These are phyloP conservation scores for Omphalotus olearius DNA, from an alignment of 1,284 basidiomycete genomes.

Conservation along the genomic window DNA sequence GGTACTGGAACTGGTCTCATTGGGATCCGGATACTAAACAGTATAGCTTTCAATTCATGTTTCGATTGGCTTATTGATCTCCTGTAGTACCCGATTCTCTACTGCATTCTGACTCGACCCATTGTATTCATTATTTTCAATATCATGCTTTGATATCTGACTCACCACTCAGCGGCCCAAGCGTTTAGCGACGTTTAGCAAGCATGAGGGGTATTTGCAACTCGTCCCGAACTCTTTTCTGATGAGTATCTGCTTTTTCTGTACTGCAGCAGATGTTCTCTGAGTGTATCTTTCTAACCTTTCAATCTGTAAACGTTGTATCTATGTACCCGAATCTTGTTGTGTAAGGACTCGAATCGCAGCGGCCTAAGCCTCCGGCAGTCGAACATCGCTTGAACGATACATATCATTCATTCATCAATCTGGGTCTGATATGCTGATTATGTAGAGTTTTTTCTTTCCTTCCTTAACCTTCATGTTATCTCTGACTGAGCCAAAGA, in stretches of 20 bases:
- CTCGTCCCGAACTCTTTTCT: too few species aligned
- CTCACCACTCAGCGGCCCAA: neutral
- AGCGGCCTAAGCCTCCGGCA: too few species aligned
- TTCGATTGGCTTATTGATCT: slow-evolving; percentile 59
- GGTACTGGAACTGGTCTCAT: slow-evolving; percentile 93
- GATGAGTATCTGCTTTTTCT: too few species aligned
- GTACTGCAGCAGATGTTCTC: too few species aligned
- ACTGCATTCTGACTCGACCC: neutral
- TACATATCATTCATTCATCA: neutral
- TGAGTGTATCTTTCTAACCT: too few species aligned
- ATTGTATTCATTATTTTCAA: neutral
- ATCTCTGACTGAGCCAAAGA: neutral
- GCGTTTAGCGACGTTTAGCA: too few species aligned
- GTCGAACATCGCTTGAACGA: neutral
- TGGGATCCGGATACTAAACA: slow-evolving; percentile 97
- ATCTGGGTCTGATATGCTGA: neutral
- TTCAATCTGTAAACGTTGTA: too few species aligned
- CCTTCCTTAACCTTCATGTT: neutral
- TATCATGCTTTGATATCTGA: too few species aligned
- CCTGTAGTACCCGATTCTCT: neutral
- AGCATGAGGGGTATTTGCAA: too few species aligned
- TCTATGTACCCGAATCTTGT: too few species aligned
- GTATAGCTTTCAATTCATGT: slow-evolving; percentile 94
- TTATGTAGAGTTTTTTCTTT: neutral
- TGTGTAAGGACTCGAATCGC: too few species aligned